These are phyloP conservation scores for Ascochyta rabiei DNA, from an alignment of 2,329 filamentous ascomycete species.

Conservation along the genomic window DNA sequence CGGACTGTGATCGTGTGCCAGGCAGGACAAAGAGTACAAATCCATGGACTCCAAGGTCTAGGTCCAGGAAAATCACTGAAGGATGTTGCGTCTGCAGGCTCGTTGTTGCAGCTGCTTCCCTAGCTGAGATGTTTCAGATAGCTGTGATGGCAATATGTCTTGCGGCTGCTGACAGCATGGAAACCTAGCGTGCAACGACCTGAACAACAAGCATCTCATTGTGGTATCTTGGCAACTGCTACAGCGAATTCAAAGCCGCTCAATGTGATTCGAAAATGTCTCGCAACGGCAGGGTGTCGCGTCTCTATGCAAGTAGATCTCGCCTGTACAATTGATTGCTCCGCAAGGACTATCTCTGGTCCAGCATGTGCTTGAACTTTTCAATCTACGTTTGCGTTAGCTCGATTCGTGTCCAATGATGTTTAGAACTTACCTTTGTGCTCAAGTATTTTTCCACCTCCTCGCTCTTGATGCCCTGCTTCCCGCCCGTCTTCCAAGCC, in stretches of 20 bases:
- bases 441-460: constrained; percentile 94
- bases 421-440: constrained; percentile 75
- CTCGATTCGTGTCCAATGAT: neutral
- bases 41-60: too few species aligned
- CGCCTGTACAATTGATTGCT: neutral
- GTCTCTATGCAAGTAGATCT: neutral
- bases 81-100: too few species aligned
- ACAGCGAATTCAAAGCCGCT: neutral
- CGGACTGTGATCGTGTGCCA: too few species aligned
- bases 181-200: too few species aligned
- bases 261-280: neutral
- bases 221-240: constrained; percentile 6
- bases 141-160: too few species aligned
- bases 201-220: neutral
- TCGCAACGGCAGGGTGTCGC: neutral
- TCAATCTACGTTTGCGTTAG: constrained; percentile 51
- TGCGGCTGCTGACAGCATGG: neutral
- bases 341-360: constrained; percentile 23
- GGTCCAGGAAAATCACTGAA: too few species aligned
- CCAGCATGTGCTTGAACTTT: constrained; percentile 61
- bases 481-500: constrained; percentile 81
- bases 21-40: too few species aligned
- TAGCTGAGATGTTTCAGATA: too few species aligned
- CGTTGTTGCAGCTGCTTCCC: too few species aligned
- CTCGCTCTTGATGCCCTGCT: constrained; percentile 79